Base-by-base conservation (phyloP, 2,329 filamentous ascomycete species). In the Boeremia exigua region DNA sequence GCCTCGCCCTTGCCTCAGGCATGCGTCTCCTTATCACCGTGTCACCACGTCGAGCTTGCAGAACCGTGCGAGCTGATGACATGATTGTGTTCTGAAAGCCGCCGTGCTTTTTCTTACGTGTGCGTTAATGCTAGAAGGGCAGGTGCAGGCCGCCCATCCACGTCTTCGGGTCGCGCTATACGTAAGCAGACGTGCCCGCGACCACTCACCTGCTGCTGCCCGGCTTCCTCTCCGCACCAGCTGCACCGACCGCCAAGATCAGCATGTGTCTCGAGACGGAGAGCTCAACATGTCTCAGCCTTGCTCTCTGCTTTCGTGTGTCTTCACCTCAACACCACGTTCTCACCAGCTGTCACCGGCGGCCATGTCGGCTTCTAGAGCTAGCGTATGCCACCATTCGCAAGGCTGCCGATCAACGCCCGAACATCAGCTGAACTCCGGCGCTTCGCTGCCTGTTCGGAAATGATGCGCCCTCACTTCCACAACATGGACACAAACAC, bases 371-470 rank as follows among this genome's bases (percentile, higher is more conserved):
- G 54, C 58, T 54, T 48, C 56, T 49, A 44, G 57, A 58, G 56
- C 48, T 55, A 27, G 46, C 38, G 39, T 42, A 54, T 48, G 19
- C 19, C 19, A 23, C 19, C 51, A 33, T 30, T 23, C 28, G 43
- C 48, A 51, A 54, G 45, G 48, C 58, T 54, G 61, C 56, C 49
- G 61, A 67, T 66, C 59, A 30, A 45, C 51, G 33, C 28, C 55
- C 40, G 57, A 56, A 60, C 42, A 49, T 59, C 60, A 66, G 57
- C 61, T 62, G 60, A 45, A 62, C 52, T 56, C 57, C 58, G 58
- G 57, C 60, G 57, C 52, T 58, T 49, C 42, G 30, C 39, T 40
- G 53, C 53, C 36, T 50, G 39, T 50, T 50, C 53, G 53, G 53
- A 56, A 17, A 50, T 50, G 53, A 50, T 44, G n/a, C 30, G 25